These are phyloP conservation scores for Pharnaceum exiguum DNA, from an alignment of 148 eudicot genomes.

Conservation along the genomic window DNA sequence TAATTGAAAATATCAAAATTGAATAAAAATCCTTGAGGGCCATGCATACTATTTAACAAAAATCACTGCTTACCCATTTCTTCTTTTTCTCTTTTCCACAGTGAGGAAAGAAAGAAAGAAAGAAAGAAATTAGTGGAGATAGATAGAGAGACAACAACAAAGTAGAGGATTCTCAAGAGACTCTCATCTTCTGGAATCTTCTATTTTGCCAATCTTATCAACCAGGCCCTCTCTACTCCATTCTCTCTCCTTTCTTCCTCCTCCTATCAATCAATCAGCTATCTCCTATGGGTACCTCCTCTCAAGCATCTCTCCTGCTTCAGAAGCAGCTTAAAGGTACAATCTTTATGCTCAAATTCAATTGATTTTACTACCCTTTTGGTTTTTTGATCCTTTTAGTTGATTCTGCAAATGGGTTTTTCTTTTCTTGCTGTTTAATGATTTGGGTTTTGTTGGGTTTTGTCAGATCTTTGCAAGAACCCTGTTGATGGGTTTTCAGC, in stretches of 20 bases:
- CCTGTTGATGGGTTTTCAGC: constrained; percentile 73
- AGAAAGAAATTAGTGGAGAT: constrained; percentile 1
- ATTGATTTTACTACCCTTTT: constrained; percentile 7
- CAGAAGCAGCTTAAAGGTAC: constrained; percentile 76
- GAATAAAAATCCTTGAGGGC: no score
- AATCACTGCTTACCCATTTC: no score
- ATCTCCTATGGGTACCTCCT: constrained; percentile 42
- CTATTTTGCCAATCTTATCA: constrained; percentile 6
- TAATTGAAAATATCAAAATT: no score
- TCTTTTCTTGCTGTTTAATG: background rate
- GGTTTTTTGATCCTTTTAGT: constrained; percentile 8
- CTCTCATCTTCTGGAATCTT: constrained; percentile 25
- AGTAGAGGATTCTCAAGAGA: constrained; percentile 21
- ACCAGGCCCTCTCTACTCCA: constrained; percentile 2
- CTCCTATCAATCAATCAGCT: no score
- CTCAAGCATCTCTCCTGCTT: constrained; percentile 73
- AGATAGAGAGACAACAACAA: constrained; percentile 3
- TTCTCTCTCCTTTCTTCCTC: constrained; percentile 14
- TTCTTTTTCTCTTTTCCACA: background rate
- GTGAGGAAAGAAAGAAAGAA: no score
- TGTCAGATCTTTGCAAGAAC: constrained; percentile 52
- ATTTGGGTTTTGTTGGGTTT: background rate
- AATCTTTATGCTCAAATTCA: background rate
- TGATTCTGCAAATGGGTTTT: constrained; percentile 4
- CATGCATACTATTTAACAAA: no score